Percentiles rank a stretch among this genome's conserved stretches.
Conservation (phyloP, 192 early-diverging fungal species). For the Entophlyctis helioformis region DNA sequence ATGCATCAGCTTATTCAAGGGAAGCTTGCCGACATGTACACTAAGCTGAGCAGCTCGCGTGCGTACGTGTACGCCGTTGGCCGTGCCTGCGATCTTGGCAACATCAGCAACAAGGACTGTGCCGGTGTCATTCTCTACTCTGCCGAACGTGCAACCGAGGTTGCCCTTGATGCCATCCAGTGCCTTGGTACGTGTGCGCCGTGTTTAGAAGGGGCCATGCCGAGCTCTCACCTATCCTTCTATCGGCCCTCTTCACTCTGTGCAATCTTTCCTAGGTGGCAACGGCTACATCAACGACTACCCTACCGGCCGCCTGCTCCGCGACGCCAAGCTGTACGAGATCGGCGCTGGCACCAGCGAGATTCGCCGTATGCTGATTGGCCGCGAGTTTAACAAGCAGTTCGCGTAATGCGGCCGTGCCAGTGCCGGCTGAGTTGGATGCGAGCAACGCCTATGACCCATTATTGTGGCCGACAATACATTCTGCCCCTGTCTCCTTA, state of each 20-base stretch:
- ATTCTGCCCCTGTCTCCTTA: too few species aligned
- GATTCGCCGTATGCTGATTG: conserved; percentile 87
- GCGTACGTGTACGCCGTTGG: conserved; percentile 85
- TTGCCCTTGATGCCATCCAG: conserved; percentile 86
- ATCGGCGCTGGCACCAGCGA: conserved; percentile 95
- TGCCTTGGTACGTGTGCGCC: conserved; percentile 53
- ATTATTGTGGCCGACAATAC: too few species aligned
- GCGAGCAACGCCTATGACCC: too few species aligned
- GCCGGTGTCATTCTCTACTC: conserved; percentile 89
- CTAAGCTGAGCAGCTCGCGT: conserved; percentile 82
- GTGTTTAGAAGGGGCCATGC: background rate
- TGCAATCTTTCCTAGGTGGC: conserved; percentile 29
- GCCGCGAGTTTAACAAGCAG: conserved; percentile 48
- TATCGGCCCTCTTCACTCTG: background rate
- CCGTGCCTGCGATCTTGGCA: conserved; percentile 68
- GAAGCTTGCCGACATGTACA: conserved; percentile 97
- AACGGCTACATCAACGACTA: conserved; percentile 93
- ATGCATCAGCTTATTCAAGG: conserved; percentile 60
- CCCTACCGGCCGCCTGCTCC: conserved; percentile 66
- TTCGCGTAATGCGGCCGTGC: too few species aligned
- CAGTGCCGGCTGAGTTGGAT: too few species aligned
- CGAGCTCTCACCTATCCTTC: background rate
- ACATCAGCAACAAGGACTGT: conserved; percentile 81
- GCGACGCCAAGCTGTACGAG: conserved; percentile 93
- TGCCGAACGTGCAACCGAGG: conserved; percentile 87